These are phyloP conservation scores for Ganoderma sp. DNA, from an alignment of 1,284 basidiomycete genomes.

Conservation along the genomic window DNA sequence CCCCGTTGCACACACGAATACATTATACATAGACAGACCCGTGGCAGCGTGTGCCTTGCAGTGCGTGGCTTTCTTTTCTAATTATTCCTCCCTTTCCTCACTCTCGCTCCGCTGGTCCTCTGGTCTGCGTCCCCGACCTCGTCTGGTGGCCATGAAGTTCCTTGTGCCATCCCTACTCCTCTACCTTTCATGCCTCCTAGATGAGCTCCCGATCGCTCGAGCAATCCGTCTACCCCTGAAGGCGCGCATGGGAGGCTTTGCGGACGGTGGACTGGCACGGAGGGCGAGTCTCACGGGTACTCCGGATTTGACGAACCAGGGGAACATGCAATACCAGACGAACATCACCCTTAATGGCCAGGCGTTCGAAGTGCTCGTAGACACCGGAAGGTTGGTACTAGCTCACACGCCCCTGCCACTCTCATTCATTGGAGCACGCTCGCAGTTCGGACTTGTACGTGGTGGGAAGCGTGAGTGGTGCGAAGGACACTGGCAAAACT, in stretches of 20 bases:
- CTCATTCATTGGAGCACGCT: background rate
- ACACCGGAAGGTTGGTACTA: constrained; percentile 65
- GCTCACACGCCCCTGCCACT: background rate
- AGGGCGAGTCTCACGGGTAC: constrained; percentile 33
- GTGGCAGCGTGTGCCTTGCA: constrained; percentile 11
- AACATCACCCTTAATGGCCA: constrained; percentile 58
- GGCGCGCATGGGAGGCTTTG: constrained; percentile 27
- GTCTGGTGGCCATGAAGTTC: constrained; percentile 32
- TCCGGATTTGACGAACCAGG: constrained; percentile 46
- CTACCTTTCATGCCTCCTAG: constrained; percentile 38
- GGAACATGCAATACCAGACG: constrained; percentile 57
- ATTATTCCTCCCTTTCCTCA: constrained; percentile 12
- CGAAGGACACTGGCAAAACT: constrained; percentile 50
- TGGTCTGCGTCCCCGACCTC: constrained; percentile 1
- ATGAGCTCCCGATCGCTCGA: constrained; percentile 28
- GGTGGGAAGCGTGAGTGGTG: constrained; percentile 51
- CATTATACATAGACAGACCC: constrained; percentile 15
- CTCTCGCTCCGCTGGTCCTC: constrained; percentile 6
- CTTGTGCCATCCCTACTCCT: constrained; percentile 36
- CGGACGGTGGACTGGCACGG: constrained; percentile 25
- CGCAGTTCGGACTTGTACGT: constrained; percentile 65
- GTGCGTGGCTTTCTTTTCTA: background rate
- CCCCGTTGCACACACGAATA: constrained; percentile 23
- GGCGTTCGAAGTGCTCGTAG: constrained; percentile 58
- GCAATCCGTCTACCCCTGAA: constrained; percentile 33